phyloP scores from a whole-genome alignment of 495 filamentous ascomycete species.

The Penicillium simplicissimum region DNA sequence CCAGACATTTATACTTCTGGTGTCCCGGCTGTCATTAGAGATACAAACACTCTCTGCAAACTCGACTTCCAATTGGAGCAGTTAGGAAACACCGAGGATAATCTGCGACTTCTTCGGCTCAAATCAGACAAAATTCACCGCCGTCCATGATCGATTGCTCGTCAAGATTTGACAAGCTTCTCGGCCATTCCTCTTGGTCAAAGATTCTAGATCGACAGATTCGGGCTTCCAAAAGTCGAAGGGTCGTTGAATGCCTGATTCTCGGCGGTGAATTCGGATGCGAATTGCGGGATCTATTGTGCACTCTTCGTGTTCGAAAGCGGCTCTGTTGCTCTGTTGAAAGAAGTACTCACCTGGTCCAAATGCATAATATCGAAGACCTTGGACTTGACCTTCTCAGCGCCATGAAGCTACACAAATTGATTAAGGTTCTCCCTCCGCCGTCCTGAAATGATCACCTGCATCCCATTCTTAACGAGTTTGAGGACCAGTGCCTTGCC shows the following conservation, averaged over 20 bases:
- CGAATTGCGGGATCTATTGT: slow-evolving; percentile 30
- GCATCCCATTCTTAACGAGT: slow-evolving; percentile 59
- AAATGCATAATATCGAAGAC: slow-evolving; percentile 66
- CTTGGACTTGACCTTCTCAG: slow-evolving; percentile 52
- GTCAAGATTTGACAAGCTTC: slow-evolving; percentile 37
- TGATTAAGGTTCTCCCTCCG: slow-evolving; percentile 64
- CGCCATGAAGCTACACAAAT: slow-evolving; percentile 59
- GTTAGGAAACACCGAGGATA: slow-evolving; percentile 6
- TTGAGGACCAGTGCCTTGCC: slow-evolving; percentile 64
- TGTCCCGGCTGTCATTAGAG: slow-evolving; percentile 30
- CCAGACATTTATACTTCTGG: slow-evolving; percentile 33
- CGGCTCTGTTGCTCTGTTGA: neutral
- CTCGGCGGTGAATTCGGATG: slow-evolving; percentile 45
- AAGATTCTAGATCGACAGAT: slow-evolving; percentile 57
- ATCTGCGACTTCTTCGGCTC: slow-evolving; percentile 27
- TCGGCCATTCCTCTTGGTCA: slow-evolving; percentile 50
- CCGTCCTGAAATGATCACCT: slow-evolving; percentile 64
- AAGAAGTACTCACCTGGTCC: slow-evolving; percentile 45
- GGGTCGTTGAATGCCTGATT: slow-evolving; percentile 52
- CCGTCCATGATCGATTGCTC: slow-evolving; percentile 18
- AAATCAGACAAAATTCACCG: slow-evolving; percentile 21
- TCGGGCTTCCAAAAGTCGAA: slow-evolving; percentile 65
- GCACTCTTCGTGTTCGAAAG: neutral
- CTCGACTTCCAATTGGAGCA: slow-evolving; percentile 17
- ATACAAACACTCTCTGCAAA: slow-evolving; percentile 27